These are phyloP conservation scores for Piper longum DNA, from an alignment of 164 flowering plant species.

Conservation along the genomic window DNA sequence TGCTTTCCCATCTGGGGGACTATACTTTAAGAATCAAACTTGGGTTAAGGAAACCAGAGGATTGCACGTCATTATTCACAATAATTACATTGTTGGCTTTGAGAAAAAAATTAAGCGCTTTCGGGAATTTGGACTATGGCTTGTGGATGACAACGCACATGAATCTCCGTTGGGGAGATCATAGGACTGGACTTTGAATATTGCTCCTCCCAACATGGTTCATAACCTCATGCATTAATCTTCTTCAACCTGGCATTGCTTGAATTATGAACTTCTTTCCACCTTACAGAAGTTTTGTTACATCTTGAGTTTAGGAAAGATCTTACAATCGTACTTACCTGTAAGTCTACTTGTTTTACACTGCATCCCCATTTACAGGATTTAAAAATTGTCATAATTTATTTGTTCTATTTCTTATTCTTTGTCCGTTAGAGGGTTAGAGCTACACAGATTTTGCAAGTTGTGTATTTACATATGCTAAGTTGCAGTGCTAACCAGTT, in stretches of 20 bases:
- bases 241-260: neutral
- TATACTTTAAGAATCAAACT: slow-evolving; percentile 88
- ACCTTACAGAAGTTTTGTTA: neutral
- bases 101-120: slow-evolving; percentile 89
- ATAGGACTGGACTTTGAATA: slow-evolving; percentile 3
- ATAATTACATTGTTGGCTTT: slow-evolving; percentile 77
- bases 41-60: slow-evolving; percentile 91
- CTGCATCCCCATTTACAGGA: neutral
- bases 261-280: neutral
- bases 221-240: neutral
- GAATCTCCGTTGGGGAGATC: slow-evolving; percentile 82
- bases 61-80: slow-evolving; percentile 74
- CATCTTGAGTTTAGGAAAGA: neutral
- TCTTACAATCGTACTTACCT: neutral
- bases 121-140: slow-evolving; percentile 77
- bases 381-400: neutral
- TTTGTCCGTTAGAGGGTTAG: no score
- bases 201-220: neutral
- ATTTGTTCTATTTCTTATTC: neutral
- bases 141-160: slow-evolving; percentile 57
- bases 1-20: slow-evolving; percentile 90
- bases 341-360: neutral
- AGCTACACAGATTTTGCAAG: no score
- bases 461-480: no score
- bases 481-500: no score